Conservation (phyloP, 371 early-diverging fungal species). For the Mortierella sp. region DNA sequence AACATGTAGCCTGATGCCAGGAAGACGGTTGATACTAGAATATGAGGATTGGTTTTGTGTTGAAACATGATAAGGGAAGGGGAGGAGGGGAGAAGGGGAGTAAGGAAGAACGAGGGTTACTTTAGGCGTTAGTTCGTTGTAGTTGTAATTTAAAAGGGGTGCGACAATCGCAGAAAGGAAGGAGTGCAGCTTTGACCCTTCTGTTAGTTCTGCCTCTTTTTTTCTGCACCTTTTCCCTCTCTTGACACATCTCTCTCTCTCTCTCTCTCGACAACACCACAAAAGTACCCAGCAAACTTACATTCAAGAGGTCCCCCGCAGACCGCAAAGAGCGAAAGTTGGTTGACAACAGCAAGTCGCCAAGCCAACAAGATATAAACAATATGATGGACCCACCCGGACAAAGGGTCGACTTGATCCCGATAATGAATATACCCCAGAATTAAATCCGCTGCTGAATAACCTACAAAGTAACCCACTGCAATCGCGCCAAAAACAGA, state of each 20-base stretch:
- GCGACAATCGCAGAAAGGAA: not conserved
- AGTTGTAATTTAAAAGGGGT: not conserved
- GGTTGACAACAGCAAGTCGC: not conserved
- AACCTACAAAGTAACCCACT: slow-evolving; percentile 23
- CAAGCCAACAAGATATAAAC: slow-evolving; percentile 38
- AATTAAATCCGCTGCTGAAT: not conserved
- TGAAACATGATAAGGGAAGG: not conserved
- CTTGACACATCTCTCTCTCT: too few relatives aligned
- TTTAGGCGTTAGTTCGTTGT: not conserved
- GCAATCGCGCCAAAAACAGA: slow-evolving; percentile 8
- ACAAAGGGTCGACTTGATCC: slow-evolving; percentile 21
- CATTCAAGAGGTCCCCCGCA: slow-evolving; percentile 20
- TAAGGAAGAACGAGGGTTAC: not conserved
- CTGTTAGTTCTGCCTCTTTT: too few relatives aligned
- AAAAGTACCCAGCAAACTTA: not conserved
- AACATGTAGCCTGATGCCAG: slow-evolving; percentile 18
- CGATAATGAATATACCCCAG: slow-evolving; percentile 13
- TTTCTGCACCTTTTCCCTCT: not conserved
- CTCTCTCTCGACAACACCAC: too few relatives aligned
- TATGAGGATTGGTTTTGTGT: too few relatives aligned
- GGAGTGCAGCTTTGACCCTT: not conserved
- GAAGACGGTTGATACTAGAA: slow-evolving; percentile 13
- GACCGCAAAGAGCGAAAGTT: slow-evolving; percentile 13
- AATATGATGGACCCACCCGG: slow-evolving; percentile 67
- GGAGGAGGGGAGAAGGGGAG: not conserved